Conservation (phyloP, 306 rosid genomes). For the Leucaena leucocephala region DNA sequence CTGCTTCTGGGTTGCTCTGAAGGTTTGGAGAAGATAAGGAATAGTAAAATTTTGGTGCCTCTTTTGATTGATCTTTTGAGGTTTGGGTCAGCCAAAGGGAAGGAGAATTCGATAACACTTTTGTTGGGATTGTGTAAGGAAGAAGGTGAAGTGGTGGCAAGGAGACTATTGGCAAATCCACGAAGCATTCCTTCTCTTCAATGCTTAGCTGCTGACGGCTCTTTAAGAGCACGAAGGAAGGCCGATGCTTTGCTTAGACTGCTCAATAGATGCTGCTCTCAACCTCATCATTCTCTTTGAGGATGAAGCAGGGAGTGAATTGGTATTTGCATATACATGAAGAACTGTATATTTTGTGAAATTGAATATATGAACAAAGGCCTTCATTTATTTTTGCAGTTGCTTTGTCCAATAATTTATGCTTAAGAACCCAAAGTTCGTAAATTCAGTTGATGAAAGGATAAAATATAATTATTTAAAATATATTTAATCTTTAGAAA, state of each 20-base stretch:
- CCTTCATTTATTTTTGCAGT: constrained; percentile 31
- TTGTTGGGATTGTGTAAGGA: constrained; percentile 83
- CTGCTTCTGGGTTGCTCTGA: constrained; percentile 65
- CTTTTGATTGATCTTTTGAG: constrained; percentile 85
- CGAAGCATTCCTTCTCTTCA: constrained; percentile 84
- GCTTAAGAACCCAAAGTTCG: too few species aligned
- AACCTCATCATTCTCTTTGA: constrained; percentile 55
- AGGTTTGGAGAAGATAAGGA: constrained; percentile 74
- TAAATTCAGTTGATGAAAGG: too few species aligned
- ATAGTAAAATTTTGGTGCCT: constrained; percentile 64
- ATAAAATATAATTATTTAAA: too few species aligned
- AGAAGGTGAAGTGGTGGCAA: constrained; percentile 78
- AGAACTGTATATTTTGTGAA: constrained; percentile 50
- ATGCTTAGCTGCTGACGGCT: constrained; percentile 73
- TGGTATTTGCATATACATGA: constrained; percentile 4
- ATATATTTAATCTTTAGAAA: too few species aligned
- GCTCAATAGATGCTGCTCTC: constrained; percentile 80
- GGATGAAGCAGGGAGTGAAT: constrained; percentile 15
- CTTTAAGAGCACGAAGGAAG: constrained; percentile 78
- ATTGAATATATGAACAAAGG: constrained; percentile 32
- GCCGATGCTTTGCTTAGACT: constrained; percentile 85
- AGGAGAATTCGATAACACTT: constrained; percentile 78
- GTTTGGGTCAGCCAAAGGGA: constrained; percentile 88
- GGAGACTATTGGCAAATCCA: constrained; percentile 71
- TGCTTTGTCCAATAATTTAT: constrained; percentile 1